Evolutionary conservation across 2,329 filamentous ascomycete species (phyloP), one percentile per base, ranked within the genome.

Genomic region (Tympanopsis confertula): DNA sequence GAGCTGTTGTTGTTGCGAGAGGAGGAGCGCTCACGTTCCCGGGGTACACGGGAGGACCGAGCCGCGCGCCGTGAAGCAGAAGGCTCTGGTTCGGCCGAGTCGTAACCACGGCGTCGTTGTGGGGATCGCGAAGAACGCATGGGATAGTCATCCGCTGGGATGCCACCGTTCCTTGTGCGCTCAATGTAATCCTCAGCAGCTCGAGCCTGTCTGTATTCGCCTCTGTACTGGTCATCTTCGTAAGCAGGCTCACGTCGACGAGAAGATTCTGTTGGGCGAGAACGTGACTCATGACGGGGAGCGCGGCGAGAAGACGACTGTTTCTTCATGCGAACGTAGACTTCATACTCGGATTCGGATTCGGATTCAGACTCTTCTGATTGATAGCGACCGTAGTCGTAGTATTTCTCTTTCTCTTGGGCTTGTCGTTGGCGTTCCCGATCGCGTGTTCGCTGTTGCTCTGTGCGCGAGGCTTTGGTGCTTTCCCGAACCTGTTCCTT

Each of bases 351-450:
- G 12, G 30, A 7, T 7, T 18, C 15, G 17, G 30, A 33, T 7
- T 33, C 58, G 19, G 52, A 57, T 12, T 55, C 56, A 5, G 53
- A 50, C n/a, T 53, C 54, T 5, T 52, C 52, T 19, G 47, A 47
- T 3, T 50, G 48, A 40, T 50, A 53, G 3, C 50, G 29, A 14
- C 45, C 47, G 24, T 47, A 42, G 19, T 33, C 30, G 30, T 10
- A 10, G 15, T 33, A 33, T 19, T 53, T 54, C 37, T 55, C 52
- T 43, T 65, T 66, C 20, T 59, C 58, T 24, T 51, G 56, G 32
- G 47, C 47, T 37, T 63, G 61, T 39, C 54, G 56, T 39, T 50
- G 56, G 37, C 60, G 57, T 45, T 65, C 62, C 44, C 56, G 62
- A 42, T 61, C 61, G 38, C 58, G 56, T 42, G 45, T 47, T 48